A percentile compares a stretch with the other conserved stretches of the same genome.
Evolutionary conservation across 768 basidiomycete species (phyloP).

Genomic region (Boletellus ananas): DNA sequence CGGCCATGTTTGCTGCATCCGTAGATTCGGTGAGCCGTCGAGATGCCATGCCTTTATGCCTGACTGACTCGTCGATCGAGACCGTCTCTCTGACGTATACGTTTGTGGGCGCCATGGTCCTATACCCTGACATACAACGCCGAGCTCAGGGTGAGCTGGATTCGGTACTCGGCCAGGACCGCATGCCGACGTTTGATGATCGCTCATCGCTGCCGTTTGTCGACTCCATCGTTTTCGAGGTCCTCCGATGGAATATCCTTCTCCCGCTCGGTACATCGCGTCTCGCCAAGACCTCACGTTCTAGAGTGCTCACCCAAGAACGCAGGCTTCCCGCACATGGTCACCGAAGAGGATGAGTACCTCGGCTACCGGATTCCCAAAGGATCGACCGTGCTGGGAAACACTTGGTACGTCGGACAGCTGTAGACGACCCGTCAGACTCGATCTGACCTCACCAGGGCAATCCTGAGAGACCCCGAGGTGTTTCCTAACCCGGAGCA

Average conservation of each 20-base stretch:
- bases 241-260: conserved; percentile 8
- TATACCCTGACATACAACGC: conserved; percentile 10
- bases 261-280: conserved; percentile 8
- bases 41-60: too few relatives aligned
- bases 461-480: too few relatives aligned
- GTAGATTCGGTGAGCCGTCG: conserved; percentile 10
- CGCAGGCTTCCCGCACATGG: conserved; percentile 31
- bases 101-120: conserved; percentile 13
- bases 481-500: too few relatives aligned
- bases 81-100: conserved; percentile 3
- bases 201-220: conserved; percentile 13
- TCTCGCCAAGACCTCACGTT: not conserved
- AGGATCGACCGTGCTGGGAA: conserved; percentile 37
- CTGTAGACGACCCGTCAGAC: not conserved
- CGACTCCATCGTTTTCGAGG: conserved; percentile 12
- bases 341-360: conserved; percentile 26
- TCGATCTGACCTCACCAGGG: too few relatives aligned
- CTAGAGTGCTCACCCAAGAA: not conserved
- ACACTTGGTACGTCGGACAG: conserved; percentile 32
- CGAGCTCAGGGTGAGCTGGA: conserved; percentile 14
- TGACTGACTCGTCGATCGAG: not conserved
- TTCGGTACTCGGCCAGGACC: conserved; percentile 4
- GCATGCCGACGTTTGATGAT: conserved; percentile 12
- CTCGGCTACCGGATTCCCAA: conserved; percentile 40
- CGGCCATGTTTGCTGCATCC: conserved; percentile 7